Percentiles rank a stretch among this genome's conserved stretches.
Conservation (phyloP, 352 stramenopile species). For the Thalassiosira exigua region DNA sequence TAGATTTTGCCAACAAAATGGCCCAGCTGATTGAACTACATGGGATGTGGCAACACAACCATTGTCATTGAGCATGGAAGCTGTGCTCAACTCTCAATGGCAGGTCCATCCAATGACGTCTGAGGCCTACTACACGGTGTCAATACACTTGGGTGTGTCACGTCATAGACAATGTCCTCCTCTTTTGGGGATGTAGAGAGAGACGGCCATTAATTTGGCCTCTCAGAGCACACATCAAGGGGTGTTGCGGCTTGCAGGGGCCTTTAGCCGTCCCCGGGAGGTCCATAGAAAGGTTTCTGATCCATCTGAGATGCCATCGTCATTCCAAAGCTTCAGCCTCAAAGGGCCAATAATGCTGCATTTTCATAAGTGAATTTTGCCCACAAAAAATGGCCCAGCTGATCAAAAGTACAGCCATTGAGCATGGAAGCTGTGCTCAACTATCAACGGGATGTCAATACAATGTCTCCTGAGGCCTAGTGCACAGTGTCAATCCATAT, state of each 20-base stretch:
- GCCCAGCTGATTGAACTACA: neutral
- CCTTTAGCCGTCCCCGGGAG: too few species aligned
- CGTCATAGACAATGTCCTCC: neutral
- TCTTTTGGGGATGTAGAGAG: neutral
- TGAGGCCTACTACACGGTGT: neutral
- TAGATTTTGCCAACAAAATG: neutral
- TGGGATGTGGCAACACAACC: neutral
- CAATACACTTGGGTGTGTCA: neutral
- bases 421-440: neutral
- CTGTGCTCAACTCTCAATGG: neutral
- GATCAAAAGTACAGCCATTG: neutral
- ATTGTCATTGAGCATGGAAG: neutral
- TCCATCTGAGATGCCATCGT: too few species aligned
- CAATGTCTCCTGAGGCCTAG: neutral
- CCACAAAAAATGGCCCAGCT: neutral
- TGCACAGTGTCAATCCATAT: neutral
- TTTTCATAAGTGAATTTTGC: neutral
- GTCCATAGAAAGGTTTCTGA: too few species aligned
- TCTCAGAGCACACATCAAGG: slow-evolving; percentile 1
- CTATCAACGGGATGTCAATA: neutral
- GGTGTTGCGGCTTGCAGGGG: too few species aligned
- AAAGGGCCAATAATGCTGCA: neutral
- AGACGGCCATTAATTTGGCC: neutral
- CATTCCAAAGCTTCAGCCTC: neutral
- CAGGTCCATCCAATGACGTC: neutral